phyloP scores from a whole-genome alignment of 768 basidiomycete genomes.

The Pulveroboletus frians region DNA sequence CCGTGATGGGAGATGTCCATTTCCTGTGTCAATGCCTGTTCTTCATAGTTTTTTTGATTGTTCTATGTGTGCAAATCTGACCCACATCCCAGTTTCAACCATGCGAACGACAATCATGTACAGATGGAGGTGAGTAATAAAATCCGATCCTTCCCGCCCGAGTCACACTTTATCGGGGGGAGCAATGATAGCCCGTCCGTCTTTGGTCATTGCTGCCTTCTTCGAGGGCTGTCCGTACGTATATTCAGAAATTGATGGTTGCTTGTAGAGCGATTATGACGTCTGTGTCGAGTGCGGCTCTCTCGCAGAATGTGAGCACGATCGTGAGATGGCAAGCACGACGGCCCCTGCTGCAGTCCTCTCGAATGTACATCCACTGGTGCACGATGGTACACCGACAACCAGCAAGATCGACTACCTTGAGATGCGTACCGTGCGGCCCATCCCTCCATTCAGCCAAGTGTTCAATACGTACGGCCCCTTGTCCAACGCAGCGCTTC shows the following conservation, averaged over 20 bases:
- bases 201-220: background rate
- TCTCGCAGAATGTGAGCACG: conserved; percentile 64
- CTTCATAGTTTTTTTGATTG: background rate
- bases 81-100: conserved; percentile 57
- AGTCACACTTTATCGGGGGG: conserved; percentile 18
- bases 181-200: background rate
- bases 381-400: conserved; percentile 12
- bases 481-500: conserved; percentile 59
- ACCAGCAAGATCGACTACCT: conserved; percentile 35
- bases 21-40: background rate
- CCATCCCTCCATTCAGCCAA: conserved; percentile 48
- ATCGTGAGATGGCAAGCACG: conserved; percentile 28
- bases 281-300: conserved; percentile 74
- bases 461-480: conserved; percentile 78
- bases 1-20: background rate
- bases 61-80: conserved; percentile 14
- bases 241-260: conserved; percentile 6
- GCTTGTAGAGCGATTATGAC: conserved; percentile 58
- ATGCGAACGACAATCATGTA: conserved; percentile 60
- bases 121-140: conserved; percentile 59
- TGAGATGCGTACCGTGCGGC: conserved; percentile 63
- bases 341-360: background rate
- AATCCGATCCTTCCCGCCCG: conserved; percentile 12
- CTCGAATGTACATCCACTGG: conserved; percentile 5
- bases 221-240: conserved; percentile 2